A percentile compares a stretch with the other conserved stretches of the same genome.
phyloP scores from a whole-genome alignment of 192 early-diverging fungal species.

The Coemansia sp. region DNA sequence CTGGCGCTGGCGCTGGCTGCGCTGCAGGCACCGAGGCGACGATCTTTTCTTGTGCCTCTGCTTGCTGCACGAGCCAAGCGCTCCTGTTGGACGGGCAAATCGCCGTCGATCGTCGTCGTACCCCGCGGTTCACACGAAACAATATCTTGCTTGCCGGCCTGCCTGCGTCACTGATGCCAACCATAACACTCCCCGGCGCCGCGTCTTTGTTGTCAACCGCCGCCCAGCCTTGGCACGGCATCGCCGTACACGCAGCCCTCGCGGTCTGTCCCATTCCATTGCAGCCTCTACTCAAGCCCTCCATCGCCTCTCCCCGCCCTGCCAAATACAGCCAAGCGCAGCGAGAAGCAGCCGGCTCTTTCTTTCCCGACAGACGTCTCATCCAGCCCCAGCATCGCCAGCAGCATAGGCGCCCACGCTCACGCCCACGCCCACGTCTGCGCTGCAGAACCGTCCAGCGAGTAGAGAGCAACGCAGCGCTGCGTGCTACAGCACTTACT shows the following conservation, averaged over 20 bases:
- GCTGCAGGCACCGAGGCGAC: background rate
- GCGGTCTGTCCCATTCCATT: no score
- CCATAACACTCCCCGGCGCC: background rate
- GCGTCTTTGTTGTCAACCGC: background rate
- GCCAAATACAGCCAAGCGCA: no score
- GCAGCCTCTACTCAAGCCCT: no score
- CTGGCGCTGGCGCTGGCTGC: no score
- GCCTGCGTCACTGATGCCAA: background rate
- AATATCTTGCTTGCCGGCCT: background rate
- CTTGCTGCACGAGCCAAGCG: background rate
- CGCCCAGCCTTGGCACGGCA: background rate
- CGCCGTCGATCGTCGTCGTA: background rate
- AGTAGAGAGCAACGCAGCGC: background rate
- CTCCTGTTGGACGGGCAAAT: background rate
- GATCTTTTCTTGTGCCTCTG: background rate
- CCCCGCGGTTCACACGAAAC: background rate
- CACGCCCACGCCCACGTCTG: no score
- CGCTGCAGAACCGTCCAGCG: background rate
- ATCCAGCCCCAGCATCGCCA: no score
- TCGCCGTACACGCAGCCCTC: background rate
- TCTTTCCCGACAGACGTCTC: no score
- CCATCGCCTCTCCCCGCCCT: no score
- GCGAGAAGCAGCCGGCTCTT: no score
- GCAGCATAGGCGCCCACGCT: no score
- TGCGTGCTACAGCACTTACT: background rate